Evolutionary conservation across 164 flowering plant species (phyloP), one percentile per base, ranked within the genome.

Genomic region (Umbellularia californica): DNA sequence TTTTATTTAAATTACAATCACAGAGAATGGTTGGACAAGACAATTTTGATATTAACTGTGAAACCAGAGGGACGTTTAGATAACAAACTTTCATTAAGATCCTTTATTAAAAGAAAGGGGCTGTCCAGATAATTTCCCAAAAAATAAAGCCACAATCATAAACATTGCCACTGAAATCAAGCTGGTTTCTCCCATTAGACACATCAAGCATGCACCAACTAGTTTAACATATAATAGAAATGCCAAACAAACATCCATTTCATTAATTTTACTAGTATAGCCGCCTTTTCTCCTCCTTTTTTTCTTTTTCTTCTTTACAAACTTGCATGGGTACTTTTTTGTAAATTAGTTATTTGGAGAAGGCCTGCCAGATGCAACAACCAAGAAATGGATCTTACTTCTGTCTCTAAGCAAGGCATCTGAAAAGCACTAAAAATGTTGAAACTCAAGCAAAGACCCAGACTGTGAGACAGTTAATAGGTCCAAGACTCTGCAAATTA

Each of bases 371-470:
- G 47, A 19, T 67, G 69, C 28, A 12, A 67, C 69, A 30, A 30
- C 55, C 17, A 69, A 20, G 55, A 20, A 69, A 23, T 47, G 71
- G 50, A 62, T 63, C 74, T 62, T 72, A 72, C 51, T 72, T 58
- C 51, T 28, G 51, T 20, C n/a, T 23, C 74, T 60, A 71, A 58
- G 51, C 1, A 22, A 51, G 30, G 23, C 73, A 65, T 30, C 19
- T 65, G 70, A 73, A 73, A 73, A 65, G 47, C 47, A 41, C 2
- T 17, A 24, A 73, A 73, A 35, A 58, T 69, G 65, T 73, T 11
- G 50, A 73, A 73, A 50, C 63, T n/a, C 70, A 50, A 7, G 62
- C 23, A 50, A 51, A 55, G 69, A 73, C 25, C 13, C 65, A 23
- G 65, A 25, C 35, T n/a, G 24, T 19, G 35, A 19, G 13, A 14